A percentile compares a stretch with the other conserved stretches of the same genome.
phyloP scores from a whole-genome alignment of 2,329 filamentous ascomycete species.

The Bipolaris oryzae region DNA sequence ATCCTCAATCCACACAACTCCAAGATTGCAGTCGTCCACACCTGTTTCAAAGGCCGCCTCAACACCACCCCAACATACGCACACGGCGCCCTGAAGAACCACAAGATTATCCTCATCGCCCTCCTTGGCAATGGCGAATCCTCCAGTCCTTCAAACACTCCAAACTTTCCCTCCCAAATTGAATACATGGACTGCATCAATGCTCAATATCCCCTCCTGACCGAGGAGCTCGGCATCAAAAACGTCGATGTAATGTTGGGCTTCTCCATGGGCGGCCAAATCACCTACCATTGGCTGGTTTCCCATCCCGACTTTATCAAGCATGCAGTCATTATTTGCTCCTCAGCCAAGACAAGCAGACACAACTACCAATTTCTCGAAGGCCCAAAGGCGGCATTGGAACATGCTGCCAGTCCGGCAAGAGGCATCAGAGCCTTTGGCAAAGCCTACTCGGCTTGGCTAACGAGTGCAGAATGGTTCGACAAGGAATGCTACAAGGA shows the following conservation, averaged over 20 bases:
- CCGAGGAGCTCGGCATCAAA: slow-evolving; percentile 50
- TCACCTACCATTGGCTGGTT: slow-evolving; percentile 60
- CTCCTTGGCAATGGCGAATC: slow-evolving; percentile 62
- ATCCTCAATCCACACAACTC: slow-evolving; percentile 31
- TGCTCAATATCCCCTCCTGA: slow-evolving; percentile 55
- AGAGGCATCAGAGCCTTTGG: slow-evolving; percentile 45
- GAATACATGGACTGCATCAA: slow-evolving; percentile 59
- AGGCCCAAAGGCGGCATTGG: slow-evolving; percentile 57
- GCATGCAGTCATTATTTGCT: slow-evolving; percentile 57
- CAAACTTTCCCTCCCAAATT: slow-evolving; percentile 53
- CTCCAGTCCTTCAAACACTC: slow-evolving; percentile 58
- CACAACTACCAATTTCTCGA: slow-evolving; percentile 64
- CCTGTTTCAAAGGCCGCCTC: slow-evolving; percentile 62
- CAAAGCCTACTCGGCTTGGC: slow-evolving; percentile 50
- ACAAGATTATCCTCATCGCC: slow-evolving; percentile 59
- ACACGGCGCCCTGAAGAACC: slow-evolving; percentile 50
- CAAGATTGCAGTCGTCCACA: slow-evolving; percentile 54
- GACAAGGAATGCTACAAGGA: slow-evolving; percentile 46
- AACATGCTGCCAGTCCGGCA: slow-evolving; percentile 50
- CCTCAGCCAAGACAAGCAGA: slow-evolving; percentile 56
- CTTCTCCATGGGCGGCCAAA: slow-evolving; percentile 64
- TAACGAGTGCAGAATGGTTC: slow-evolving; percentile 51
- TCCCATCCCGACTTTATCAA: slow-evolving; percentile 56
- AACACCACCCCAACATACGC: slow-evolving; percentile 58
- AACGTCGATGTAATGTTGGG: slow-evolving; percentile 58